Evolutionary conservation across 306 rosid species (phyloP), one percentile per base, ranked within the genome.

Genomic region (Phaseolus lunatus): DNA sequence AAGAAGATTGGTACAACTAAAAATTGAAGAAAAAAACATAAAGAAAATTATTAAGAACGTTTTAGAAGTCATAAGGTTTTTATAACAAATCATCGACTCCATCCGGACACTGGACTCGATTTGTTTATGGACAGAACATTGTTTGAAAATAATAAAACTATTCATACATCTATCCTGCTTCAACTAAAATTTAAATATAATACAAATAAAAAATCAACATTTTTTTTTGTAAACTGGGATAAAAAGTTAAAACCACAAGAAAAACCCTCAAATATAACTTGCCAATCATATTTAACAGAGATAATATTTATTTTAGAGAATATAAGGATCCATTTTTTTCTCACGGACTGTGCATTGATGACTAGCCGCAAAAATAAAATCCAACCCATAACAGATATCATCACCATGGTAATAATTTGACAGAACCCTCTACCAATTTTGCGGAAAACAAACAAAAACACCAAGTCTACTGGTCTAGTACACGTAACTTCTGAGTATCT

Each of bases 401-500:
- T 19, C 18, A n/a, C 48, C 31, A 63, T 31, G 44, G 9, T 33
- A 68, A 75, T 62, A 50, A 49, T 65, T 54, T 16, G 43, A 50
- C 47, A 77, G 43, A 77, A 80, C 5, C 57, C 48, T 71, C 63
- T 23, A 73, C 48, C 72, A 73, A 66, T 29, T 57, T 37, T 19
- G 33, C 2, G 3, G 14, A 56, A 61, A 43, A 24, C 53, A 20
- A 48, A 39, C 70, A 71, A 37, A 53, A 23, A 22, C 41, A 70
- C 12, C 66, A 16, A 18, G 45, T 23, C 19, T 48, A 33, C n/a
- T 14, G 62, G 24, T 52, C 35, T 49, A 47, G n/a, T 26, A 12
- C 64, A 53, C 76, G 74, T 75, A 78, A 70, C 52, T 82, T 73
- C 26, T 15, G 75, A 84, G 64, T 57, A 80, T 76, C 19, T 66